Evolutionary conservation across 108 stramenopile genomes (phyloP), one percentile per base, ranked within the genome.

Genomic region (Discostella stelligeroides): DNA sequence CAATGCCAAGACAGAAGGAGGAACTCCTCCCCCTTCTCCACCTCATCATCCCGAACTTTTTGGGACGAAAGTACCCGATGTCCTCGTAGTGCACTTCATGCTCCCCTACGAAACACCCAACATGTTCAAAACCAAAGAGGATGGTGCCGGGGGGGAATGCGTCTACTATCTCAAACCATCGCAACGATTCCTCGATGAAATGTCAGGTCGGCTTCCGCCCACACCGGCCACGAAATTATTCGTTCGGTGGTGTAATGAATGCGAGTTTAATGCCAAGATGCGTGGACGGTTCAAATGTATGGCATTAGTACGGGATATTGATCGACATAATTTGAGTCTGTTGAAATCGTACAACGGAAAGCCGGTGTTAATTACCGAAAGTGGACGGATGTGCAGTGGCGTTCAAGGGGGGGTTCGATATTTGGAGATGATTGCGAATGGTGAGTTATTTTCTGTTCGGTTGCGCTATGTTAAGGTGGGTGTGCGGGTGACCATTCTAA

Each of bases 291-390:
- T 88, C 76, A 88, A 88, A 66, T 79, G 76, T 42, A 84, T 83
- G 83, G 80, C 79, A 7, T 30, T 86, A 10, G 79, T 84, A 48
- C 50, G 62, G 25, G 76, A 82, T 45, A 58, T 82, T 21, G 84
- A 82, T 9, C 72, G 53, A 42, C 80, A 81, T 47, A 81, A 81
- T 39, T 73, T 81, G 30, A 77, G 82, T 17, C 38, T 85, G 68
- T 64, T 85, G 25, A 76, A 82, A 43, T 65, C 70, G 17, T 88
- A 85, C 49, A 85, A 88, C 58, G 86, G 83, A 12, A 88, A 85
- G 48, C 86, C 86, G n/a, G 86, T 88, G 40, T 68, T 88, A 27
- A 88, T 88, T 70, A 84, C 82, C 24, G 78, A 85, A 54, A 85
- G 82, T 65, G 82, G 82, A 10, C 24, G 73, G 28, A 77, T 69